A percentile compares a stretch with the other conserved stretches of the same genome.
Conservation (phyloP, 371 early-diverging fungal genomes). For the Mortierella polycephala region DNA sequence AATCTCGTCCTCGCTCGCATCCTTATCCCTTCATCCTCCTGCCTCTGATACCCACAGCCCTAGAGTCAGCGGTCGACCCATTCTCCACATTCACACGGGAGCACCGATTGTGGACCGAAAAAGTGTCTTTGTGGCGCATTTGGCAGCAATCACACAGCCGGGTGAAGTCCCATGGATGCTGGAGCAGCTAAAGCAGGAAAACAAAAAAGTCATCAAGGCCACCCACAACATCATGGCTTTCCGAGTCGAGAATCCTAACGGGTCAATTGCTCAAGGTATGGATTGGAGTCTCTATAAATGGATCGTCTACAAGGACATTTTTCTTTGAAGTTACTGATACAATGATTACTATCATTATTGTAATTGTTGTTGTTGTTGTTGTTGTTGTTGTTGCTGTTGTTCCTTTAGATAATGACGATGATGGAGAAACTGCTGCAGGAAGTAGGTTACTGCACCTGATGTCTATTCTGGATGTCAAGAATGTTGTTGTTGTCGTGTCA, state of each 20-base stretch:
- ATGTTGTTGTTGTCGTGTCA: slow-evolving; percentile 87
- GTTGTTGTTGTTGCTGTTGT: background rate
- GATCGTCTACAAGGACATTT: slow-evolving; percentile 13
- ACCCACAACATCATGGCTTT: slow-evolving; percentile 94
- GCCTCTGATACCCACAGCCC: slow-evolving; percentile 36
- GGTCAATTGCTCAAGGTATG: slow-evolving; percentile 64
- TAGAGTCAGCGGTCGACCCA: slow-evolving; percentile 19
- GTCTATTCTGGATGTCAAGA: slow-evolving; percentile 75
- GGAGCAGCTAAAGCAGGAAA: slow-evolving; percentile 70
- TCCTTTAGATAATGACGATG: slow-evolving; percentile 78
- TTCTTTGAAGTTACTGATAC: background rate
- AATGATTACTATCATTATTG: background rate
- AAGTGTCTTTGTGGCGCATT: slow-evolving; percentile 87
- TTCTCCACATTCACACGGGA: slow-evolving; percentile 61
- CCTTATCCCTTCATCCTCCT: slow-evolving; percentile 34
- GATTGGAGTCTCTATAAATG: background rate
- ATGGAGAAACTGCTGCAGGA: slow-evolving; percentile 87
- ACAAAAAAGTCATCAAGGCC: slow-evolving; percentile 81
- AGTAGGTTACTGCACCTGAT: slow-evolving; percentile 82
- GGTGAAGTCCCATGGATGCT: slow-evolving; percentile 72
- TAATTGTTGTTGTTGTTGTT: background rate
- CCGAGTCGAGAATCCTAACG: slow-evolving; percentile 72
- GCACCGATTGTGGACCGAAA: slow-evolving; percentile 83
- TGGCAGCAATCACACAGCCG: slow-evolving; percentile 69
- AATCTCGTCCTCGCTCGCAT: slow-evolving; percentile 26